Evolutionary conservation across 805 yeast species (phyloP).

Genomic region (Candida adriatica): DNA sequence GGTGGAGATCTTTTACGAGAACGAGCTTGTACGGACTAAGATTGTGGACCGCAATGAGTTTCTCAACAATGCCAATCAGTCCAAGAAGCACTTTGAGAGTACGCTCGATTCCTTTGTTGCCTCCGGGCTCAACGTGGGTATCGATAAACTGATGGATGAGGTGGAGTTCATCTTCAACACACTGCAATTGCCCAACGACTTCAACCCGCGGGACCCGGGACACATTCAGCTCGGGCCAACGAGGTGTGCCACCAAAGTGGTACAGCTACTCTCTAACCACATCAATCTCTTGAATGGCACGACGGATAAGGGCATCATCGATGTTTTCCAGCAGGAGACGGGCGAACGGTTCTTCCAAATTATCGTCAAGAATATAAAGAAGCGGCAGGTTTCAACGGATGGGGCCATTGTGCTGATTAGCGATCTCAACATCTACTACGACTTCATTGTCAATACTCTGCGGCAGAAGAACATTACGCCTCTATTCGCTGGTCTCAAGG

Average conservation of each 20-base stretch:
- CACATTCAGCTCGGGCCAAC: conserved; percentile 41
- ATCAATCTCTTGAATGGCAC: conserved; percentile 68
- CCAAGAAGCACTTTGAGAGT: conserved; percentile 75
- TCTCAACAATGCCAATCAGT: conserved; percentile 66
- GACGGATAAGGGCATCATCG: conserved; percentile 82
- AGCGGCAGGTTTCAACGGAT: conserved; percentile 61
- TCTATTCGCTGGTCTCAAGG: conserved; percentile 71
- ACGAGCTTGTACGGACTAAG: conserved; percentile 54
- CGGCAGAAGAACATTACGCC: conserved; percentile 66
- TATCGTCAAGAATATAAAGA: conserved; percentile 70
- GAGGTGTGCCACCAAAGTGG: conserved; percentile 56
- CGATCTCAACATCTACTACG: conserved; percentile 74
- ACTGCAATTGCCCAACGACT: conserved; percentile 54
- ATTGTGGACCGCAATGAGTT: conserved; percentile 74
- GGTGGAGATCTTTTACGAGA: conserved; percentile 84
- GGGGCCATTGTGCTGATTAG: conserved; percentile 82
- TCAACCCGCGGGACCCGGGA: conserved; percentile 36
- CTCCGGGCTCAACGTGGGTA: conserved; percentile 86
- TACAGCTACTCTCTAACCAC: conserved; percentile 61
- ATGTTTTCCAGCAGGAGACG: conserved; percentile 90
- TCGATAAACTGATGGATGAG: conserved; percentile 80
- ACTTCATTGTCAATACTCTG: conserved; percentile 53
- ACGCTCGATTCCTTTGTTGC: conserved; percentile 86
- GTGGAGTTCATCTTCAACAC: conserved; percentile 55
- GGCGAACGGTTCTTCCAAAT: conserved; percentile 79